phyloP scores from a whole-genome alignment of 148 eudicot species.

The Amaranthus hypochondriacus region DNA sequence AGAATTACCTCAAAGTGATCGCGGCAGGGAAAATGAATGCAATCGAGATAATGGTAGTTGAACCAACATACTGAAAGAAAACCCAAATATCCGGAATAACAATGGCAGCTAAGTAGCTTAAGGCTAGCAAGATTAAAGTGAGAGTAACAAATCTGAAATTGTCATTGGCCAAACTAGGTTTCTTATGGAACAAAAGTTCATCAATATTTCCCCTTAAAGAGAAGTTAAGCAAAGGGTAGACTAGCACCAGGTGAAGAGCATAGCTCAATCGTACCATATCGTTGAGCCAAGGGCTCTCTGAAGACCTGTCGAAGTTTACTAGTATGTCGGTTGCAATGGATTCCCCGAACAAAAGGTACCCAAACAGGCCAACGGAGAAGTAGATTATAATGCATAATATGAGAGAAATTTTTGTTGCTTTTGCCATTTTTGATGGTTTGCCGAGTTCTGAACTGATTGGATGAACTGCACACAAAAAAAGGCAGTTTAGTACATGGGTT shows the following conservation, averaged over 20 bases:
- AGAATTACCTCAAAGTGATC: slow-evolving; percentile 56
- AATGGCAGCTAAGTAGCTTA: slow-evolving; percentile 59
- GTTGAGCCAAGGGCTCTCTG: slow-evolving; percentile 52
- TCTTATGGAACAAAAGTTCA: slow-evolving; percentile 63
- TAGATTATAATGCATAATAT: slow-evolving; percentile 66
- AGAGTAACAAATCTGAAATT: slow-evolving; percentile 51
- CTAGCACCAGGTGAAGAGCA: slow-evolving; percentile 79
- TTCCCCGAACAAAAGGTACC: slow-evolving; percentile 91
- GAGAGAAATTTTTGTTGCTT: slow-evolving; percentile 68
- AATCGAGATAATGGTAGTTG: slow-evolving; percentile 69
- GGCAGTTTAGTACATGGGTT: not conserved
- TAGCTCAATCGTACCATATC: slow-evolving; percentile 76
- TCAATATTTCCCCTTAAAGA: slow-evolving; percentile 63
- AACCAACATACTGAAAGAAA: slow-evolving; percentile 86
- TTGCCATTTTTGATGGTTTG: slow-evolving; percentile 57
- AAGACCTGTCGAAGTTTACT: slow-evolving; percentile 68
- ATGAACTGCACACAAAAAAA: slow-evolving; percentile 55
- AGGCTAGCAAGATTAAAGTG: slow-evolving; percentile 36
- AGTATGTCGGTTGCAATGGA: slow-evolving; percentile 79
- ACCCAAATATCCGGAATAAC: slow-evolving; percentile 80
- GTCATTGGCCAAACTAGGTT: slow-evolving; percentile 42
- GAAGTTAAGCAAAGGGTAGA: slow-evolving; percentile 80
- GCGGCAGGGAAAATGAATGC: slow-evolving; percentile 93
- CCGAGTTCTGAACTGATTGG: slow-evolving; percentile 78
- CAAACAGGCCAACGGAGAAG: slow-evolving; percentile 69